Conservation (phyloP, 2,329 filamentous ascomycete species). For the Capronia coronata region DNA sequence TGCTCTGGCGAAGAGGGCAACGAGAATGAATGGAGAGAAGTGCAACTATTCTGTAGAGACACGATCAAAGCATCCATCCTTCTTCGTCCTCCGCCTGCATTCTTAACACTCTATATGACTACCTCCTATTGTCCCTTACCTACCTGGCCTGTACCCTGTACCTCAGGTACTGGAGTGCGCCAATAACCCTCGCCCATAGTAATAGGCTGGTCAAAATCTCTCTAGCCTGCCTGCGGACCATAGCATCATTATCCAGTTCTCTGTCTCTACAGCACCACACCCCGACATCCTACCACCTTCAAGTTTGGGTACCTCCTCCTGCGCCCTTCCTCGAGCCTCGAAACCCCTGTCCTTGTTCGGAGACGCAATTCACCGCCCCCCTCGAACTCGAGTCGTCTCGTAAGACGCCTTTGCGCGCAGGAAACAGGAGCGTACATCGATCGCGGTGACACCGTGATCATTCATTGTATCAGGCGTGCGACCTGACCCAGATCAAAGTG, state of each 20-base stretch:
- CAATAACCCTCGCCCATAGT: not conserved
- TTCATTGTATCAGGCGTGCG: not conserved
- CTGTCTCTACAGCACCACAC: too few species aligned
- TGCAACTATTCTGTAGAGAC: too few species aligned
- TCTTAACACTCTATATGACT: too few species aligned
- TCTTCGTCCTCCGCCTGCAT: not conserved
- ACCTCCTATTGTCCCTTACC: too few species aligned
- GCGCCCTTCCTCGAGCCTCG: not conserved
- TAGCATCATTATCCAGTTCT: not conserved
- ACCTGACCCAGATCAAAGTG: not conserved
- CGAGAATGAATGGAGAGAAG: too few species aligned
- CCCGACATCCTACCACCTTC: too few species aligned
- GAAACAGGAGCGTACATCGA: not conserved
- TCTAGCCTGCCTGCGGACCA: not conserved
- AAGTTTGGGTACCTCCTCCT: too few species aligned
- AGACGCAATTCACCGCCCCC: not conserved
- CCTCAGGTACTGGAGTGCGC: too few species aligned
- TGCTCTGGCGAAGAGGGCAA: too few species aligned
- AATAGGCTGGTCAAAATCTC: not conserved
- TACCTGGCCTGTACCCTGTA: too few species aligned
- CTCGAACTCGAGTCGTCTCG: not conserved
- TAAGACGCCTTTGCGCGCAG: not conserved
- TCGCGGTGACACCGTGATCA: not conserved
- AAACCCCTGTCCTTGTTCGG: not conserved
- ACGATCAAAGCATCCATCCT: conserved; percentile 1